These are phyloP conservation scores for Sugiyamaella lignohabitans DNA, from an alignment of 805 yeast genomes.

Conservation along the genomic window DNA sequence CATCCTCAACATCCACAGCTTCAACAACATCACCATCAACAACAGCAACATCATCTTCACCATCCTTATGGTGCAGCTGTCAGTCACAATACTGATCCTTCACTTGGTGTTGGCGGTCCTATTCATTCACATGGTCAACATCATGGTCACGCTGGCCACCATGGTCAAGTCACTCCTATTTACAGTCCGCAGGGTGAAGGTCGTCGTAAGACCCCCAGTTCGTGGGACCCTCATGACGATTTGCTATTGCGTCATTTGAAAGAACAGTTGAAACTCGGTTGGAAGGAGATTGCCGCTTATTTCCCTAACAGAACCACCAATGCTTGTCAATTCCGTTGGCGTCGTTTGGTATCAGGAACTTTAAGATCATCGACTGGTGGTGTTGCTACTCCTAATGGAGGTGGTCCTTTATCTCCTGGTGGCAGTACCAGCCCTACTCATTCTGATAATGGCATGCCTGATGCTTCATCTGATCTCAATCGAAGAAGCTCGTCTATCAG, in stretches of 20 bases:
- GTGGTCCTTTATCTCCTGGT: conserved; percentile 8
- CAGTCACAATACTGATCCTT: not conserved
- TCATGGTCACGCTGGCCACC: too few species aligned
- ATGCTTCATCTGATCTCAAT: not conserved
- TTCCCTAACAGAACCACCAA: conserved; percentile 79
- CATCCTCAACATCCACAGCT: not conserved
- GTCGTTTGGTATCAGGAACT: conserved; percentile 50
- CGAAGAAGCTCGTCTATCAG: not conserved
- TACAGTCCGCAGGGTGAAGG: too few species aligned
- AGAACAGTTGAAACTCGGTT: conserved; percentile 77
- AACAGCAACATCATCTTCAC: not conserved
- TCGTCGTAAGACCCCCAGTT: conserved; percentile 39
- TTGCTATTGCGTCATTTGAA: conserved; percentile 63
- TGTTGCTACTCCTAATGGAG: conserved; percentile 2
- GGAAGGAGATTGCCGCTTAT: conserved; percentile 81
- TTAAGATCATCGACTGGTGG: conserved; percentile 23
- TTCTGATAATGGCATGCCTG: not conserved
- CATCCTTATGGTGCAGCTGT: too few species aligned
- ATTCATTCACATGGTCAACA: too few species aligned
- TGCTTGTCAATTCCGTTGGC: conserved; percentile 87
- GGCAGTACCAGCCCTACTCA: not conserved
- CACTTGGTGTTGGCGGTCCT: not conserved
- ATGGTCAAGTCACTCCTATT: too few species aligned
- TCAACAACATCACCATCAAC: not conserved
- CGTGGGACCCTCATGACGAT: conserved; percentile 81